Conservation (phyloP, 108 stramenopile genomes). For the Schizochytrium sp. region DNA sequence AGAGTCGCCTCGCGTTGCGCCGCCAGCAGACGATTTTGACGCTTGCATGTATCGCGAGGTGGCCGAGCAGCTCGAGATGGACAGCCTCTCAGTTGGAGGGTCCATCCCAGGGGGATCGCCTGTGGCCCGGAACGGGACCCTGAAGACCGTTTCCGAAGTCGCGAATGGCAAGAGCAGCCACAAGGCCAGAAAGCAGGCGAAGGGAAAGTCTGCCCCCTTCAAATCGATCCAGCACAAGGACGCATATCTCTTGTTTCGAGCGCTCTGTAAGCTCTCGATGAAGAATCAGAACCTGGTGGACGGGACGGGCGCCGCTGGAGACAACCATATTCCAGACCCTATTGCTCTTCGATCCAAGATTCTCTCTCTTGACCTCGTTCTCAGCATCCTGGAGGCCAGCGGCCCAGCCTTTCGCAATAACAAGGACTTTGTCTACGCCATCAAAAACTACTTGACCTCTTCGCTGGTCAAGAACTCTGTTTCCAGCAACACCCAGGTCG, state of each 20-base stretch:
- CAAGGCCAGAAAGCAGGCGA: neutral
- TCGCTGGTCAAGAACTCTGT: conserved; percentile 89
- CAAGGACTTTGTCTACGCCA: conserved; percentile 73
- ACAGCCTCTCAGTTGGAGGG: neutral
- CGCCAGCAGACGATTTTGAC: neutral
- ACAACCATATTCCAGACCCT: conserved; percentile 48
- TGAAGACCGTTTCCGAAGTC: neutral
- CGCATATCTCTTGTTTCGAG: conserved; percentile 84
- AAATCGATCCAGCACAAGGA: conserved; percentile 78
- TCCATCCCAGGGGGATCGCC: too few relatives aligned
- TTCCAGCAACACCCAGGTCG: conserved; percentile 66
- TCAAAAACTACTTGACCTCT: conserved; percentile 81
- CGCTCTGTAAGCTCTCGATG: conserved; percentile 86
- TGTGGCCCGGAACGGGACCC: too few relatives aligned
- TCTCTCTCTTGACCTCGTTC: conserved; percentile 80
- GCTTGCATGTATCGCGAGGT: neutral
- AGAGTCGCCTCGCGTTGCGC: neutral
- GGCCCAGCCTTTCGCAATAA: conserved; percentile 50
- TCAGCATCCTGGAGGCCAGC: conserved; percentile 68
- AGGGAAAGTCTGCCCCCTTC: conserved; percentile 36
- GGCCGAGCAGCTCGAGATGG: neutral
- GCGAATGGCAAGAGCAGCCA: neutral
- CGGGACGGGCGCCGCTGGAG: neutral
- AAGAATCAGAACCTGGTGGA: conserved; percentile 36
- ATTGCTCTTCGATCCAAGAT: conserved; percentile 72